Percentiles rank a stretch among this genome's conserved stretches.
Evolutionary conservation across 2,329 filamentous ascomycete species (phyloP).

Genomic region (Talaromyces amestolkiae): DNA sequence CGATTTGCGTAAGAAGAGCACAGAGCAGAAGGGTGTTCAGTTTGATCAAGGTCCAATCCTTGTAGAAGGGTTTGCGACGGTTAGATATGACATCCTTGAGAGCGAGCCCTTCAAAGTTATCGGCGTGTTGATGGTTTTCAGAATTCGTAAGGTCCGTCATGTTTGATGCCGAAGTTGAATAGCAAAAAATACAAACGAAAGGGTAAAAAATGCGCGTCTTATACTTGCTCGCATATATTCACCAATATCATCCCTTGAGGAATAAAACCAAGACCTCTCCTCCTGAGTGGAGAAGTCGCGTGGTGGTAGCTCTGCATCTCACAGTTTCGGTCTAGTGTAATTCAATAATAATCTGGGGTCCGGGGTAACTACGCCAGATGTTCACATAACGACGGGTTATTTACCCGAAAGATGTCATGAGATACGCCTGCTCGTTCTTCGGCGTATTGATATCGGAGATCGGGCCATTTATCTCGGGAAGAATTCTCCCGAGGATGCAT

Average conservation of each 20-base stretch:
- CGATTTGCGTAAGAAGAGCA: conserved; percentile 34
- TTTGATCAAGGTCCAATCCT: conserved; percentile 19
- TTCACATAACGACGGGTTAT: background rate
- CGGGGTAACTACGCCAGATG: background rate
- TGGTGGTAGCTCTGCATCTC: background rate
- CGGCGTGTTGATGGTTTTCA: background rate
- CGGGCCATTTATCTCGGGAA: background rate
- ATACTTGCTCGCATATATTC: background rate
- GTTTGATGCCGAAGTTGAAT: background rate
- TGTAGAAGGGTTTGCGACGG: conserved; percentile 18
- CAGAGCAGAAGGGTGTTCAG: conserved; percentile 25
- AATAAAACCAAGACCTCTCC: background rate
- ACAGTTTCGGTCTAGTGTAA: background rate
- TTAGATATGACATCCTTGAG: conserved; percentile 19
- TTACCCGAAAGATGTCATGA: background rate
- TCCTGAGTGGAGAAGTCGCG: background rate
- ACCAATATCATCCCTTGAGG: background rate
- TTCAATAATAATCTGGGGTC: background rate
- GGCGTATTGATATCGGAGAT: background rate
- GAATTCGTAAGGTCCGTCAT: background rate
- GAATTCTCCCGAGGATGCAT: background rate
- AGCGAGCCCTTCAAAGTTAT: background rate
- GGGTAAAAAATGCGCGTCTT: background rate
- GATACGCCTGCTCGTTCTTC: background rate
- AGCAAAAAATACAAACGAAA: background rate